These are phyloP conservation scores for Wickerhamiella musiphila DNA, from an alignment of 805 yeast genomes.

Conservation along the genomic window DNA sequence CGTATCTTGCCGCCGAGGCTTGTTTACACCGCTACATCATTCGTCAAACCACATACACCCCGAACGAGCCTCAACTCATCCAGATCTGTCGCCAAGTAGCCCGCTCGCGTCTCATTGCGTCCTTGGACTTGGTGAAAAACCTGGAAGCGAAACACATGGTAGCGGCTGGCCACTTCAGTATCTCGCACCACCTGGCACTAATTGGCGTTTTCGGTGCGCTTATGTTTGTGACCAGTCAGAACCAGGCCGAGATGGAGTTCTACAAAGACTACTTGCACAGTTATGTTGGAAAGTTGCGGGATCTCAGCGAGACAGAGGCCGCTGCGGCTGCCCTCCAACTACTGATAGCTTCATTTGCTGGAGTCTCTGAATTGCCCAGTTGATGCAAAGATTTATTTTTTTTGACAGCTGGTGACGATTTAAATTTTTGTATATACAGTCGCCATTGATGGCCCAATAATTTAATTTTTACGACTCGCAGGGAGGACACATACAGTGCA, in stretches of 20 bases:
- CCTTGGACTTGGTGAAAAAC: conserved; percentile 60
- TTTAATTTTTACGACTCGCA: too few relatives aligned
- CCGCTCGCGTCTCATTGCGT: conserved; percentile 59
- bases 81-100: conserved; percentile 76
- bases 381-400: neutral
- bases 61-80: conserved; percentile 35
- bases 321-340: conserved; percentile 57
- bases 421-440: too few relatives aligned
- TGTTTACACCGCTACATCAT: conserved; percentile 52
- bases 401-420: too few relatives aligned
- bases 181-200: conserved; percentile 59
- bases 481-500: too few relatives aligned
- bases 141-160: conserved; percentile 69
- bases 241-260: conserved; percentile 39
- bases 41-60: conserved; percentile 17
- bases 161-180: conserved; percentile 78
- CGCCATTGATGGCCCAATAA: too few relatives aligned
- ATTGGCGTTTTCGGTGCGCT: conserved; percentile 82
- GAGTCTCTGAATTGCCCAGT: conserved; percentile 36
- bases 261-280: conserved; percentile 55
- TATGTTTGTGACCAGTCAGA: conserved; percentile 44
- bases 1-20: conserved; percentile 80
- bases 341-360: conserved; percentile 53
- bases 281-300: conserved; percentile 60
- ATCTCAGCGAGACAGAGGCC: conserved; percentile 58